A percentile compares a stretch with the other conserved stretches of the same genome.
Conservation (phyloP, 2,329 filamentous ascomycete genomes). For the Trichophaea hybrida region DNA sequence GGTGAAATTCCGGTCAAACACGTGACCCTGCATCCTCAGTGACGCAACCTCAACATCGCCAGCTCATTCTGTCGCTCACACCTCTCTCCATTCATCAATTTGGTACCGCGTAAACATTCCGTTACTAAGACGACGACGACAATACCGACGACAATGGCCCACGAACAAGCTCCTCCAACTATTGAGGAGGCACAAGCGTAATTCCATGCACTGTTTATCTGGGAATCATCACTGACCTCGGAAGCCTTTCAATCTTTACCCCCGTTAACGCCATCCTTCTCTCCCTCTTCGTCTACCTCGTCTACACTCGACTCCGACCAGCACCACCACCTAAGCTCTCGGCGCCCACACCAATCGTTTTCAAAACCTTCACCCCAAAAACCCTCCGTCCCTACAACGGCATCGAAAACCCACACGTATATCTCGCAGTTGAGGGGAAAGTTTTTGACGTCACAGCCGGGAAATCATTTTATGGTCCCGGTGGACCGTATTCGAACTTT, state of each 20-base stretch:
- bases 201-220: too few species aligned
- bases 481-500: conserved; percentile 91
- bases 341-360: conserved; percentile 42
- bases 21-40: too few species aligned
- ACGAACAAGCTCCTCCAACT: too few species aligned
- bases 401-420: conserved; percentile 56
- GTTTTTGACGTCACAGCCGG: conserved; percentile 84
- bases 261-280: conserved; percentile 50
- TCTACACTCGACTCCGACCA: conserved; percentile 43
- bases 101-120: too few species aligned
- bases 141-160: too few species aligned
- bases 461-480: conserved; percentile 89
- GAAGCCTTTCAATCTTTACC: conserved; percentile 30
- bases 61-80: too few species aligned
- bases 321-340: conserved; percentile 37
- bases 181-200: too few species aligned
- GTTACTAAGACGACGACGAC: too few species aligned
- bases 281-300: conserved; percentile 42
- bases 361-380: conserved; percentile 56
- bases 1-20: neutral
- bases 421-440: conserved; percentile 76
- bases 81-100: too few species aligned
- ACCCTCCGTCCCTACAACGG: conserved; percentile 82
- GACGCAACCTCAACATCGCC: neutral
- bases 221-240: too few species aligned